A percentile compares a stretch with the other conserved stretches of the same genome.
Conservation (phyloP, 306 rosid genomes). For the Coriaria nepalensis region DNA sequence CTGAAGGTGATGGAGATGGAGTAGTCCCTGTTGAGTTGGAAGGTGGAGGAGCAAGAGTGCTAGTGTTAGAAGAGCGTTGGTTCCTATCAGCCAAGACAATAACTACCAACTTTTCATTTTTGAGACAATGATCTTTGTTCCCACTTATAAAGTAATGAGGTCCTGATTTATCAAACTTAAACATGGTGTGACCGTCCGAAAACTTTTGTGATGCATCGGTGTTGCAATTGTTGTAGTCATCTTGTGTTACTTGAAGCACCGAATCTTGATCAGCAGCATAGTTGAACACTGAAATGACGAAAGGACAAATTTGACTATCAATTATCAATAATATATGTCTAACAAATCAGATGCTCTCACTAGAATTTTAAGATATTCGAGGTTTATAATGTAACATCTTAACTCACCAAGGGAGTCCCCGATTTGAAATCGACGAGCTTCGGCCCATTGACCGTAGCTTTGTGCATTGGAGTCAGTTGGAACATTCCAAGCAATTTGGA, state of each 20-base stretch:
- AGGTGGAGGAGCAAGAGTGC: slow-evolving; percentile 30
- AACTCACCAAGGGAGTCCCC: slow-evolving; percentile 72
- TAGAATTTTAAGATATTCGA: too few species aligned
- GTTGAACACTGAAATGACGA: slow-evolving; percentile 43
- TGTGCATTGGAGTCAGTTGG: slow-evolving; percentile 37
- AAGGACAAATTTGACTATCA: background rate
- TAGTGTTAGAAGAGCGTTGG: slow-evolving; percentile 15
- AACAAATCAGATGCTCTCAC: too few species aligned
- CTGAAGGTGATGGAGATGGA: slow-evolving; percentile 32
- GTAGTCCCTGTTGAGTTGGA: slow-evolving; percentile 1
- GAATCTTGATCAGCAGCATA: slow-evolving; percentile 67
- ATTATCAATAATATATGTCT: too few species aligned
- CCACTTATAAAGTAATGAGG: slow-evolving; percentile 69
- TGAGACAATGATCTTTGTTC: slow-evolving; percentile 48
- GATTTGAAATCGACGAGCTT: slow-evolving; percentile 46
- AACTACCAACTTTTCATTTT: slow-evolving; percentile 65
- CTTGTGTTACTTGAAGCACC: slow-evolving; percentile 45
- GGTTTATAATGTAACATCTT: background rate
- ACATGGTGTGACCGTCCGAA: slow-evolving; percentile 65
- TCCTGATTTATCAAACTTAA: slow-evolving; percentile 44
- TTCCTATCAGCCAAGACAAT: slow-evolving; percentile 57
- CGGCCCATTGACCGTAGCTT: slow-evolving; percentile 69
- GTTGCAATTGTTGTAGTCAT: slow-evolving; percentile 60
- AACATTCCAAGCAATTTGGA: slow-evolving; percentile 50
- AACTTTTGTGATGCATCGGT: slow-evolving; percentile 28